Base-by-base conservation (phyloP, 768 basidiomycete genomes). In the Serendipita sp. region DNA sequence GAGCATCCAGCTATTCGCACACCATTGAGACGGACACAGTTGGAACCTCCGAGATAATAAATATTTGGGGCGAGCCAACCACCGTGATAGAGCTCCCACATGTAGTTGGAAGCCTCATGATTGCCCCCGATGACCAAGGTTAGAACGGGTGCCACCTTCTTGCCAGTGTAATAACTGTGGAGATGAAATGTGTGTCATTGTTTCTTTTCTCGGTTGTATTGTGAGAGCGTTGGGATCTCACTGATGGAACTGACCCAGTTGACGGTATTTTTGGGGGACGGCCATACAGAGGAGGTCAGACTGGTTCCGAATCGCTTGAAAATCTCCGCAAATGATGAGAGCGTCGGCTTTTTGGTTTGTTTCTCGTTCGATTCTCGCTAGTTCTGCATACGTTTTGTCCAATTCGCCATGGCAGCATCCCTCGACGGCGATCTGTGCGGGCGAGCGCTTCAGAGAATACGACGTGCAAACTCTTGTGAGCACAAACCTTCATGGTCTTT, bases 71-170 rank as follows among this genome's bases (percentile, higher is more conserved):
- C 96, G 11, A 98, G 73, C 94, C 95, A 98, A 3, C 93, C 95
- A 17, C 95, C 94, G 68, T 98, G 89, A 72, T 92, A 97, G 90
- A 96, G 73, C 72, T 99, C 96, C 86, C 90, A 94, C 75, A 98
- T 78, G 70, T 97, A 96, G 67, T 93, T 96, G 22, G 90, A 93
- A 1, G 91, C 91, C 73, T 98, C 96, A 71, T 98, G 96, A 70
- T 98, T 98, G 7, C 96, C 96, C 16, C 96, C 96, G 69, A 98
- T 96, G 56, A 98, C 83, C 13, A 99, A 76, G 0, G 96, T 99
- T 71, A 95, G 73, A 3, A 95, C 72, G 0, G 94, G 92, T 1
- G 95, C 93, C n/a, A 67, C 74, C 69, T 78, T 84, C 69, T 86
- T 78, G 0, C 91, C 90, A 0, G 82, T 84, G 69, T 99, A 97